phyloP scores from a whole-genome alignment of 768 basidiomycete genomes.

The Leccinum incarnatum region DNA sequence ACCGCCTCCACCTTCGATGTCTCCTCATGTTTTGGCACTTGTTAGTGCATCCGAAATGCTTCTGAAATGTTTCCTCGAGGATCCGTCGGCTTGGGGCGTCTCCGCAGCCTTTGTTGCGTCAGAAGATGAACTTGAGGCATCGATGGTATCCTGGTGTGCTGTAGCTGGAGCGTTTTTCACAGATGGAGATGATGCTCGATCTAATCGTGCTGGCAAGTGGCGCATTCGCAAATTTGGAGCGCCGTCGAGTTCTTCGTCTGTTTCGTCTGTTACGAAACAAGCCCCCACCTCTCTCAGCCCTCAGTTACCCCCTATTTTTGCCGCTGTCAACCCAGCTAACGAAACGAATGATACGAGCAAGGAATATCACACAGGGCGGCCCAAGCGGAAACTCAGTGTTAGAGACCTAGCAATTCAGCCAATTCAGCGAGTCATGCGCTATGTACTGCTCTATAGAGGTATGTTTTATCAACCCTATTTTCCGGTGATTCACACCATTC shows the following conservation, averaged over 20 bases:
- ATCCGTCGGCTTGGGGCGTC: constrained; percentile 66
- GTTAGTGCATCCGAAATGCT: constrained; percentile 49
- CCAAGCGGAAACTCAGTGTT: constrained; percentile 31
- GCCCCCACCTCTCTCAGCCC: constrained; percentile 8
- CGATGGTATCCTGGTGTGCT: constrained; percentile 53
- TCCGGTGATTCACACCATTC: not conserved
- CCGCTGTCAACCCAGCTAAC: constrained; percentile 6
- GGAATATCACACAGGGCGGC: not conserved
- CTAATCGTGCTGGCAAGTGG: constrained; percentile 20
- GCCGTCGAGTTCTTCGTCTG: constrained; percentile 2
- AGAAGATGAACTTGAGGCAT: constrained; percentile 50
- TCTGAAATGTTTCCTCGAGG: constrained; percentile 49
- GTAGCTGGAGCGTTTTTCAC: constrained; percentile 38
- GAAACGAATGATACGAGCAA: constrained; percentile 5
- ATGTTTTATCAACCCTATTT: constrained; percentile 13
- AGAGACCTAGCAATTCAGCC: constrained; percentile 64
- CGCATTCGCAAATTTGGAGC: constrained; percentile 21
- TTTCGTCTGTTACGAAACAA: constrained; percentile 3
- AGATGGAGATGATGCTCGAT: constrained; percentile 12
- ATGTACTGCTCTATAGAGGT: constrained; percentile 62
- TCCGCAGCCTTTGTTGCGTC: constrained; percentile 55
- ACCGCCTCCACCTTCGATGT: constrained; percentile 51
- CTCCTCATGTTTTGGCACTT: constrained; percentile 49
- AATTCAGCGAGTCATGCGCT: constrained; percentile 61
- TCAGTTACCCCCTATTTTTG: constrained; percentile 10